Evolutionary conservation across 345 rosid genomes (phyloP), one percentile per base, ranked within the genome.

Genomic region (Streptanthus diversifolius): DNA sequence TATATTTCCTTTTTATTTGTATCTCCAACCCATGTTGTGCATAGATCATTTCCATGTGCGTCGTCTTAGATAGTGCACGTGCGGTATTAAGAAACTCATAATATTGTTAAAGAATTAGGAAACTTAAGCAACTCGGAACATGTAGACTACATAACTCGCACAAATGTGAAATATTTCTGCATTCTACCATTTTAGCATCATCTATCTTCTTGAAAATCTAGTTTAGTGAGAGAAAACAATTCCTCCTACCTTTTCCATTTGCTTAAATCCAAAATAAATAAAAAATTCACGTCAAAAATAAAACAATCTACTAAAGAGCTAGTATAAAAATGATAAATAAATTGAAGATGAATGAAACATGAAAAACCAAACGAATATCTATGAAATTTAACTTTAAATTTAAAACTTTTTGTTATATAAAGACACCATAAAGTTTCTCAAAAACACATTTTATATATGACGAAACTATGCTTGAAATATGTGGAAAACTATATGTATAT

Each of bases 21-120:
- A 18, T 49, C 14, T 39, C 22, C 32, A 39, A n/a, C 36, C 8
- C 13, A 72, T 24, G 13, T 40, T 27, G n/a, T 71, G 27, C 36
- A 35, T 35, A 12, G 2, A 49, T 14, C 8, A 0, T 39, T 11
- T 10, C 62, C 53, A 62, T 71, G 55, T 72, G 55, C 61, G 35
- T 52, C 29, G 15, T 51, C 33, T 61, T 29, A 40, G 35, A 62
- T 72, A 72, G 29, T 53, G 47, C 76, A 72, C 70, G 70, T 63
- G 70, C 14, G 56, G 29, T 32, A 63, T 52, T 62, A 41, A 63
- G 41, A 8, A 36, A 8, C 19, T 59, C 37, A n/a, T 52, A 36
- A 13, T 3, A 66, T 33, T 0, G 7, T 25, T 22, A 24, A 24
- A 33, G 17, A 33, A 22, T 45, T 15, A 45, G 37, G 48, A 68